A percentile compares a stretch with the other conserved stretches of the same genome.
Conservation (phyloP, 352 stramenopile genomes). For the Globisporangium apiculatum region DNA sequence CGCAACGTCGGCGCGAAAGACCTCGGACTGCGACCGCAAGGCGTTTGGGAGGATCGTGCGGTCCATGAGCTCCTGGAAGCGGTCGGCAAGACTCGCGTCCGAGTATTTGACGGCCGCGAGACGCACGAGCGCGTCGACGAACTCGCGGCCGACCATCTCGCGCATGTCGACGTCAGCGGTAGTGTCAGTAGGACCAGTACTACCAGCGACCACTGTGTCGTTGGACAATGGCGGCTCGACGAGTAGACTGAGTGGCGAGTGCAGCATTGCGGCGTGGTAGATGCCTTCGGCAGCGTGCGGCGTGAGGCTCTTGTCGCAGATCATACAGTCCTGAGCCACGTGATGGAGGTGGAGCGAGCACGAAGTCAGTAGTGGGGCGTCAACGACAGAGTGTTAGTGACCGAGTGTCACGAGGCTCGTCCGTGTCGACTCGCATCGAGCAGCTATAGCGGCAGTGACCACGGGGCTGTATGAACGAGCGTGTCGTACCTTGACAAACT, state of each 20-base stretch:
- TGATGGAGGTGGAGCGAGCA: too few species aligned
- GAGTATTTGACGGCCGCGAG: slow-evolving; percentile 48
- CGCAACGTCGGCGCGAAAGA: slow-evolving; percentile 68
- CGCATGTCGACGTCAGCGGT: slow-evolving; percentile 9
- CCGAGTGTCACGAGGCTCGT: neutral
- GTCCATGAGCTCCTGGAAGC: slow-evolving; percentile 65
- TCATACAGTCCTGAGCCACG: slow-evolving; percentile 29
- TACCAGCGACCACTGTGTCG: too few species aligned
- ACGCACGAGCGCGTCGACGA: slow-evolving; percentile 55
- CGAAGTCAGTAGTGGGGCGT: neutral
- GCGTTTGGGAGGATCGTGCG: slow-evolving; percentile 58
- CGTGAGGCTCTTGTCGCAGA: slow-evolving; percentile 40
- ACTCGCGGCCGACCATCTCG: slow-evolving; percentile 58
- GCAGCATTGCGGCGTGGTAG: slow-evolving; percentile 24
- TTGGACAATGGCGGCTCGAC: neutral
- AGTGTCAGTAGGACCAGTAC: neutral
- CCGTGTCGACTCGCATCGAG: too few species aligned
- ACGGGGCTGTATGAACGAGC: neutral
- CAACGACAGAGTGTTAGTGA: neutral
- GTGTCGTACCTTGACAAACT: slow-evolving; percentile 47
- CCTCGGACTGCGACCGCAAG: slow-evolving; percentile 58
- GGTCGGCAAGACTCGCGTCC: slow-evolving; percentile 35
- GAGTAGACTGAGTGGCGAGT: slow-evolving; percentile 11
- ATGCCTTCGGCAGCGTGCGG: slow-evolving; percentile 32
- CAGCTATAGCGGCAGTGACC: neutral